Evolutionary conservation across 1,284 basidiomycete species (phyloP).

Genomic region (Ceratobasidium sp.): DNA sequence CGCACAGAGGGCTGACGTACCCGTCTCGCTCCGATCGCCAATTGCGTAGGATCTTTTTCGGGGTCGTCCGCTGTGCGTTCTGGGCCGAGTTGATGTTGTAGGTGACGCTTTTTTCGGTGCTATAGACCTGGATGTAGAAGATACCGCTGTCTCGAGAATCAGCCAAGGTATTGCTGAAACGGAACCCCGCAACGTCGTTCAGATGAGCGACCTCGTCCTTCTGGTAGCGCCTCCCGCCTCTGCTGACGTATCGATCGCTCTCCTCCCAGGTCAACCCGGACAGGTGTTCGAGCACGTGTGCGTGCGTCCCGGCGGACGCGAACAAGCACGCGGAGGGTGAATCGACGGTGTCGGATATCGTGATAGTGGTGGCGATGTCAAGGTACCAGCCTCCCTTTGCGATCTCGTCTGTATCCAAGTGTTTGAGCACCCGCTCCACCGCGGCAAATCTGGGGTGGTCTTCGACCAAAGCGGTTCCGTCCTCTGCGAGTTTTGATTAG

Average conservation of each 20-base stretch:
- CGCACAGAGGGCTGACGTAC: background rate
- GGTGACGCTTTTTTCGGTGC: slow-evolving; percentile 21
- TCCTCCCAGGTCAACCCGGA: background rate
- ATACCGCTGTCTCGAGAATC: background rate
- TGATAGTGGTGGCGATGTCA: slow-evolving; percentile 23
- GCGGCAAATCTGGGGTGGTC: background rate
- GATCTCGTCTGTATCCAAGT: slow-evolving; percentile 3
- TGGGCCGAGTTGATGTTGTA: slow-evolving; percentile 1
- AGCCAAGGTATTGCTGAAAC: background rate
- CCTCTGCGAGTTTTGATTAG: background rate
- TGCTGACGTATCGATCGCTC: background rate
- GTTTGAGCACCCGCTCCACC: background rate
- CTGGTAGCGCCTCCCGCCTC: slow-evolving; percentile 10
- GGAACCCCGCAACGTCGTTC: slow-evolving; percentile 4
- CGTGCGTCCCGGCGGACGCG: slow-evolving; percentile 2
- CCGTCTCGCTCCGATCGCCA: background rate
- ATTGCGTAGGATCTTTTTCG: background rate
- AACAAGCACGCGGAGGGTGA: background rate
- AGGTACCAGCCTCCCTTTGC: background rate
- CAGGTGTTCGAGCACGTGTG: background rate
- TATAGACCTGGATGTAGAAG: slow-evolving; percentile 19
- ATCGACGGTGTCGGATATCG: background rate
- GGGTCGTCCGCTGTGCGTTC: slow-evolving; percentile 29
- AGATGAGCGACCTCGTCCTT: slow-evolving; percentile 35
- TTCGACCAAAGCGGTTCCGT: background rate